A percentile compares a stretch with the other conserved stretches of the same genome.
Conservation (phyloP, 1,139 yeast species). For the Sporopachydermia cereana region DNA sequence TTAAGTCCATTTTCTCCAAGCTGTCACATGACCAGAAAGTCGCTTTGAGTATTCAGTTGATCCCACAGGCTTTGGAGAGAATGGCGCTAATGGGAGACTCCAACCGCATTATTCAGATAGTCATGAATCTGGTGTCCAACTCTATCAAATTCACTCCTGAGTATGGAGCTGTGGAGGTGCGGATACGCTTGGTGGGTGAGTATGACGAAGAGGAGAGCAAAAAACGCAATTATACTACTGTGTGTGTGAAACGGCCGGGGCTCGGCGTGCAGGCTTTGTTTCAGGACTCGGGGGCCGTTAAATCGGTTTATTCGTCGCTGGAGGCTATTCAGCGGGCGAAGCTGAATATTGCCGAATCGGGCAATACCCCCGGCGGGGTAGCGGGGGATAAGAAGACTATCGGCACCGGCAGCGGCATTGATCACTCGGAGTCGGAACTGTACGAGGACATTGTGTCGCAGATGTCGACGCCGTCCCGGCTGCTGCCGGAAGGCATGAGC, state of each 20-base stretch:
- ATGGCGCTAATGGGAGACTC: constrained; percentile 74
- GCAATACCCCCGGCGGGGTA: not conserved
- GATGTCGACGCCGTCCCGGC: not conserved
- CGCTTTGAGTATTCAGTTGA: constrained; percentile 40
- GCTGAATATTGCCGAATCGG: not conserved
- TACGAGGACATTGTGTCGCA: constrained; percentile 1
- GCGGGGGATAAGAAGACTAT: not conserved
- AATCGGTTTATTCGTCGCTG: not conserved
- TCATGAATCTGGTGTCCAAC: constrained; percentile 79
- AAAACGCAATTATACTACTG: constrained; percentile 24
- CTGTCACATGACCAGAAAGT: constrained; percentile 73
- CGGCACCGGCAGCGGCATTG: not conserved
- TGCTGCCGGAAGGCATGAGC: not conserved
- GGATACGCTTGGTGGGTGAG: constrained; percentile 55
- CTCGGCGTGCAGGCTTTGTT: constrained; percentile 9
- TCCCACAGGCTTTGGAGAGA: constrained; percentile 49
- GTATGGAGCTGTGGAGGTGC: constrained; percentile 68
- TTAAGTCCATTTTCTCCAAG: constrained; percentile 78
- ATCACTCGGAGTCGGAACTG: not conserved
- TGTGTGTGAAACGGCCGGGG: constrained; percentile 21
- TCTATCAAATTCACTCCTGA: constrained; percentile 83
- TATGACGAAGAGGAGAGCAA: constrained; percentile 43
- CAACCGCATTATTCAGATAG: constrained; percentile 74
- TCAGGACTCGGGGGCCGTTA: not conserved
- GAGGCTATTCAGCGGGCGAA: not conserved